Percentiles rank a stretch among this genome's conserved stretches.
Conservation (phyloP, 2,329 filamentous ascomycete species). For the Fusarium chaquense region DNA sequence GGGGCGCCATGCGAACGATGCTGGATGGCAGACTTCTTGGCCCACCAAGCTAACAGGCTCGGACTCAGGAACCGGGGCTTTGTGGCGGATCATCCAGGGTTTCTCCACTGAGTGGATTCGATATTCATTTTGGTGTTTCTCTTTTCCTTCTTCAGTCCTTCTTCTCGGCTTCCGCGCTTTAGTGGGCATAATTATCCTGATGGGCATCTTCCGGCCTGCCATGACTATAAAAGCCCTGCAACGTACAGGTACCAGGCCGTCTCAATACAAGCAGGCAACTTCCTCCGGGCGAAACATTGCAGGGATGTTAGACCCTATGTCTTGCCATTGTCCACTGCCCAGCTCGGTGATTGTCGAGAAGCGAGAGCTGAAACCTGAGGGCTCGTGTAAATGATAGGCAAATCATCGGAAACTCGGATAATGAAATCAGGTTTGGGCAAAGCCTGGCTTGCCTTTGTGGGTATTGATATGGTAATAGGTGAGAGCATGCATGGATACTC, state of each 20-base stretch:
- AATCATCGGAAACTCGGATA: conserved; percentile 23
- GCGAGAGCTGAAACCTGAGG: conserved; percentile 30
- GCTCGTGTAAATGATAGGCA: conserved; percentile 9
- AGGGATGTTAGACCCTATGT: conserved; percentile 2
- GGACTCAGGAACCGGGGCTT: conserved; percentile 35
- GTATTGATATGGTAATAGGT: conserved; percentile 1
- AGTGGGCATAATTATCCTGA: conserved; percentile 6
- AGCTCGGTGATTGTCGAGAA: conserved; percentile 17
- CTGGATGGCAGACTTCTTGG: conserved; percentile 16
- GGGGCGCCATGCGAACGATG: conserved; percentile 39
- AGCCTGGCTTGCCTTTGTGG: background rate
- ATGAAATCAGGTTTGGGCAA: conserved; percentile 7
- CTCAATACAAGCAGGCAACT: conserved; percentile 1
- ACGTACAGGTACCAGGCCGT: conserved; percentile 10
- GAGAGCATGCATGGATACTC: background rate
- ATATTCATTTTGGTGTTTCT: conserved; percentile 3
- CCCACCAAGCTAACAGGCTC: conserved; percentile 26
- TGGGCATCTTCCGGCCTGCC: conserved; percentile 1
- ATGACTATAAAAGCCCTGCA: conserved; percentile 12
- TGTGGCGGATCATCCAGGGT: conserved; percentile 35
- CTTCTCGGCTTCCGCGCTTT: conserved; percentile 8
- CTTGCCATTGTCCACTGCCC: background rate
- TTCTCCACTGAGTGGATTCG: conserved; percentile 14
- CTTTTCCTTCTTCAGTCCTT: background rate
- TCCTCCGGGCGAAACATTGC: conserved; percentile 7